Evolutionary conservation across 768 basidiomycete species (phyloP), one percentile per base, ranked within the genome.

Genomic region (Trametes villosa): DNA sequence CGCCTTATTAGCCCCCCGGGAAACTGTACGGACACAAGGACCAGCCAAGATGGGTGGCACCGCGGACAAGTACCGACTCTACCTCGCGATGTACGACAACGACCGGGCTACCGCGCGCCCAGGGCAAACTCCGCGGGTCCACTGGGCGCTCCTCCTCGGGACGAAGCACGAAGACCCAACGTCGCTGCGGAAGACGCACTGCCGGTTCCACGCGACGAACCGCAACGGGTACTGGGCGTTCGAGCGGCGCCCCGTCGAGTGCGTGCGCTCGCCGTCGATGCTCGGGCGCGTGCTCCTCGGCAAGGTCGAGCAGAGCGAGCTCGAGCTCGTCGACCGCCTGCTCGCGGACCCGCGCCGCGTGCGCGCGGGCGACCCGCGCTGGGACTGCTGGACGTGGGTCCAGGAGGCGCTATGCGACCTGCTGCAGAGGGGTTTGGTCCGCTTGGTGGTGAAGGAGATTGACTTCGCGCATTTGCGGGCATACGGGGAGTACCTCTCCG

Each of bases 331-430:
- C 13, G 58, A 60, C 12, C 34, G 41, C 20, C 15, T 53, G 38
- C 50, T 64, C 20, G 46, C 20, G 12, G 56, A 63, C n/a, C 46
- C 40, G 15, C 24, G 50, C 15, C 38, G 48, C 18, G 13, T 64
- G 36, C n/a, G 50, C 15, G 36, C 30, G 20, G 40, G 24, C 30
- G 50, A 53, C 26, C 41, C 26, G 45, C 27, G 50, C 31, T 64
- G 63, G 63, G 51, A 64, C 45, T 64, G 63, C 46, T 52, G 51
- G 58, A 27, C 9, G 34, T 64, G 63, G 63, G 59, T 57, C 15
- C 55, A 42, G 38, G 59, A 60, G 22, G 63, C 63, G 45, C 13
- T 64, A 38, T 12, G n/a, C 31, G 59, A 59, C 18, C 26, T 64
- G 15, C 17, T 51, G 22, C 29, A 24, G 55, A 18, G 22, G 22